A percentile compares a stretch with the other conserved stretches of the same genome.
phyloP scores from a whole-genome alignment of 495 filamentous ascomycete genomes.

The Glarea lozoyensis region DNA sequence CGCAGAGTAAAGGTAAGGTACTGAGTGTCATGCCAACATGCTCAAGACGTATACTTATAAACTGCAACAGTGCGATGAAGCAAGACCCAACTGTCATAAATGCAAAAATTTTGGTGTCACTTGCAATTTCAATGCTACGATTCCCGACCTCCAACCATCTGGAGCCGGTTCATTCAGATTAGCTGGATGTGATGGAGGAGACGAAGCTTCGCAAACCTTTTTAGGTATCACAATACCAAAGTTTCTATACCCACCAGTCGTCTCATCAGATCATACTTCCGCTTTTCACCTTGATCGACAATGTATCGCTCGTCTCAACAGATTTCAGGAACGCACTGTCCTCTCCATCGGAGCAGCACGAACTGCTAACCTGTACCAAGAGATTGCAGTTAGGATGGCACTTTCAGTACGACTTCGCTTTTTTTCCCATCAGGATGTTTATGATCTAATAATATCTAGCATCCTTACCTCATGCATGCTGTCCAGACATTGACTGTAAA shows the following conservation, averaged over 20 bases:
- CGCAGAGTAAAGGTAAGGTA: slow-evolving; percentile 36
- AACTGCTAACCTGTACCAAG: slow-evolving; percentile 29
- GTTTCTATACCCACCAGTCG: no score
- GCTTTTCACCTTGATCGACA: slow-evolving; percentile 27
- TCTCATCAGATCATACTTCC: slow-evolving; percentile 22
- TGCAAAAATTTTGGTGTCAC: slow-evolving; percentile 33
- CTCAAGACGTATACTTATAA: background rate
- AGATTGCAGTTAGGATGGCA: slow-evolving; percentile 31
- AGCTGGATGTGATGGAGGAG: slow-evolving; percentile 5
- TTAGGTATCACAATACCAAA: no score
- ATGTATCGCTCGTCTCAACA: slow-evolving; percentile 31
- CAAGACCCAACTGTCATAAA: slow-evolving; percentile 34
- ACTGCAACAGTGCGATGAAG: slow-evolving; percentile 36
- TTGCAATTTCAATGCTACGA: slow-evolving; percentile 32
- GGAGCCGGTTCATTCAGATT: slow-evolving; percentile 17
- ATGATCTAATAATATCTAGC: slow-evolving; percentile 24
- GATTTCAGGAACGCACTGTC: slow-evolving; percentile 30
- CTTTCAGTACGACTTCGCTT: slow-evolving; percentile 11
- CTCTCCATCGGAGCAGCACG: slow-evolving; percentile 26
- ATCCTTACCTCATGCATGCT: slow-evolving; percentile 40
- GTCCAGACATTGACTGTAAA: slow-evolving; percentile 32
- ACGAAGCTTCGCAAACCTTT: slow-evolving; percentile 20
- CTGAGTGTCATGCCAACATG: slow-evolving; percentile 1
- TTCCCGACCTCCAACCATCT: slow-evolving; percentile 31
- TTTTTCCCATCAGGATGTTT: slow-evolving; percentile 1